Conservation (phyloP, 192 early-diverging fungal species). For the Mycoemilia scoparia region DNA sequence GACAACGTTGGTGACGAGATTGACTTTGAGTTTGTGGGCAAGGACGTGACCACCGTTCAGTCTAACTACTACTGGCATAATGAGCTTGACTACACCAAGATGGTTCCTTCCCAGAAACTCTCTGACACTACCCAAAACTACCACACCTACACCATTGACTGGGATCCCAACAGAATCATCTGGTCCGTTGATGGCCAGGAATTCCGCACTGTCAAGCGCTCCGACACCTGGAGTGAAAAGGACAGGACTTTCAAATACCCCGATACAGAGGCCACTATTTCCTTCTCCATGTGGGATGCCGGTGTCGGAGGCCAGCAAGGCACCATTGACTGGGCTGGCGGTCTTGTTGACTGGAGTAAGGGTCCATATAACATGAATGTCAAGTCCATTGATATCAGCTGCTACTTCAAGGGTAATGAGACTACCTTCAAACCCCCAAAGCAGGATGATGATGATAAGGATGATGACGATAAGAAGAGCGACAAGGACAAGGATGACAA, state of each 20-base stretch:
- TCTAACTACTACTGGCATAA: conserved; percentile 42
- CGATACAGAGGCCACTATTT: conserved; percentile 24
- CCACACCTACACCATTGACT: conserved; percentile 37
- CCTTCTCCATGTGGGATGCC: conserved; percentile 48
- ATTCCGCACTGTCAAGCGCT: conserved; percentile 27
- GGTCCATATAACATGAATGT: conserved; percentile 25
- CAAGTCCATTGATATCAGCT: conserved; percentile 31
- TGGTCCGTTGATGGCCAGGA: conserved; percentile 30
- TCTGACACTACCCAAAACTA: conserved; percentile 24
- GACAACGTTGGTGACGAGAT: conserved; percentile 39
- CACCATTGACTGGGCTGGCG: conserved; percentile 42
- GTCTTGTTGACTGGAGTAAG: conserved; percentile 34
- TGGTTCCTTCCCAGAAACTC: conserved; percentile 12
- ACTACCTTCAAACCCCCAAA: conserved; percentile 16
- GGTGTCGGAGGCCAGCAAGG: conserved; percentile 32
- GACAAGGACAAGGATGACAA: conserved; percentile 1
- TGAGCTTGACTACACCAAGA: conserved; percentile 35
- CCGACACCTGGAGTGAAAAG: conserved; percentile 24
- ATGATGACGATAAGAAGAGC: not conserved
- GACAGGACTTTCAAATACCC: conserved; percentile 28
- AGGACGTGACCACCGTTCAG: conserved; percentile 28
- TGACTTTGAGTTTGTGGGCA: conserved; percentile 46
- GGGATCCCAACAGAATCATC: conserved; percentile 32
- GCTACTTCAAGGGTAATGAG: conserved; percentile 33
- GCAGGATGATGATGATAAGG: not conserved